Conservation (phyloP, 306 rosid genomes). For the Malus asiatica region DNA sequence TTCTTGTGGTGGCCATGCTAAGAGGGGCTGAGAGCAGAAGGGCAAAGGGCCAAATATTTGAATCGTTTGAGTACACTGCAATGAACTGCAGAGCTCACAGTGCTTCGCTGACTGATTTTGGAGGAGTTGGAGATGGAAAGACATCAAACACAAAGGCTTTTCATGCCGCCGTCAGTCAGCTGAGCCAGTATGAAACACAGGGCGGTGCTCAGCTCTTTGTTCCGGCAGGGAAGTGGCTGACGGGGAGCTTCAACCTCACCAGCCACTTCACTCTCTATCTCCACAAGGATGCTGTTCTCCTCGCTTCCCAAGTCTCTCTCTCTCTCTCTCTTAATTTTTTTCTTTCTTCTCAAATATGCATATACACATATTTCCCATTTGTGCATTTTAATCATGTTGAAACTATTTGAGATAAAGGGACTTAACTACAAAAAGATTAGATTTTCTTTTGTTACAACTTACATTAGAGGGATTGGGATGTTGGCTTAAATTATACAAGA, state of each 20-base stretch:
- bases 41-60: background rate
- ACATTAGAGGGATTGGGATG: no score
- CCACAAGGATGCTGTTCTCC: conserved; percentile 33
- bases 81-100: conserved; percentile 42
- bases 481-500: background rate
- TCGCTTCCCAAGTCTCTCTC: conserved; percentile 30
- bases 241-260: conserved; percentile 29
- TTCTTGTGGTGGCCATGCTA: conserved; percentile 1
- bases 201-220: conserved; percentile 45
- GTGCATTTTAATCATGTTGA: background rate
- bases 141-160: conserved; percentile 46
- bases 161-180: conserved; percentile 21
- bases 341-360: background rate
- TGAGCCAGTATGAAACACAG: conserved; percentile 19
- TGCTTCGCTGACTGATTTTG: conserved; percentile 37
- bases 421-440: background rate
- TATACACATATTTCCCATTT: background rate
- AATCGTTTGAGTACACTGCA: conserved; percentile 27
- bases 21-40: conserved; percentile 17
- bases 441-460: no score
- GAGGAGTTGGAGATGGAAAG: conserved; percentile 50
- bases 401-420: background rate
- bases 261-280: conserved; percentile 35
- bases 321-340: background rate
- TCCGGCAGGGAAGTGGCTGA: conserved; percentile 46